phyloP scores from a whole-genome alignment of 306 rosid genomes.

The Oemleria cerasiformis region DNA sequence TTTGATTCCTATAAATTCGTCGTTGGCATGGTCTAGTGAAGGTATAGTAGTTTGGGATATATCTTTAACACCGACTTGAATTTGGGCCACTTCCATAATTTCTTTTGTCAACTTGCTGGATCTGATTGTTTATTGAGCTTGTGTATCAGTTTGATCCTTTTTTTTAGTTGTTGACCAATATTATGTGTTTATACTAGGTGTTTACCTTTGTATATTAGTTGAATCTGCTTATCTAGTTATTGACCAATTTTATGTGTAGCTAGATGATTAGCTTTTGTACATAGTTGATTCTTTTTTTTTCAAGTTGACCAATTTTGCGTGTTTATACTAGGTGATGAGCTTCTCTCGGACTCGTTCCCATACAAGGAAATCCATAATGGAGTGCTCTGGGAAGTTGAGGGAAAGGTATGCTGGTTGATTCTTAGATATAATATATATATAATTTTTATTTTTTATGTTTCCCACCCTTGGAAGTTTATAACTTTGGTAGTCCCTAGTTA shows the following conservation, averaged over 20 bases:
- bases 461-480: background rate
- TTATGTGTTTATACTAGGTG: too few relatives aligned
- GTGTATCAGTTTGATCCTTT: too few relatives aligned
- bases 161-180: too few relatives aligned
- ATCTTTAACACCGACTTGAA: too few relatives aligned
- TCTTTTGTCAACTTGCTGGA: too few relatives aligned
- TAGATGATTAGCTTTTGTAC: background rate
- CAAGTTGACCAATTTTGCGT: background rate
- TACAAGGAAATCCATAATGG: conserved; percentile 72
- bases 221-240: background rate
- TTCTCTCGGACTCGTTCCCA: conserved; percentile 73
- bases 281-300: background rate
- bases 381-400: conserved; percentile 76
- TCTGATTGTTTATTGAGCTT: too few relatives aligned
- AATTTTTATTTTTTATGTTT: background rate
- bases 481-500: background rate
- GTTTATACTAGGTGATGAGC: conserved; percentile 62
- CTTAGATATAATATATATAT: background rate
- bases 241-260: background rate
- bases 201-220: background rate
- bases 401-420: conserved; percentile 49
- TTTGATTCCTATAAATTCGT: too few relatives aligned
- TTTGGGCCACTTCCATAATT: too few relatives aligned
- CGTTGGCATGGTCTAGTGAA: too few relatives aligned
- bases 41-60: too few relatives aligned